A percentile compares a stretch with the other conserved stretches of the same genome.
These are phyloP conservation scores for Vitis labrusca DNA, from an alignment of 164 flowering plant genomes.

Conservation along the genomic window DNA sequence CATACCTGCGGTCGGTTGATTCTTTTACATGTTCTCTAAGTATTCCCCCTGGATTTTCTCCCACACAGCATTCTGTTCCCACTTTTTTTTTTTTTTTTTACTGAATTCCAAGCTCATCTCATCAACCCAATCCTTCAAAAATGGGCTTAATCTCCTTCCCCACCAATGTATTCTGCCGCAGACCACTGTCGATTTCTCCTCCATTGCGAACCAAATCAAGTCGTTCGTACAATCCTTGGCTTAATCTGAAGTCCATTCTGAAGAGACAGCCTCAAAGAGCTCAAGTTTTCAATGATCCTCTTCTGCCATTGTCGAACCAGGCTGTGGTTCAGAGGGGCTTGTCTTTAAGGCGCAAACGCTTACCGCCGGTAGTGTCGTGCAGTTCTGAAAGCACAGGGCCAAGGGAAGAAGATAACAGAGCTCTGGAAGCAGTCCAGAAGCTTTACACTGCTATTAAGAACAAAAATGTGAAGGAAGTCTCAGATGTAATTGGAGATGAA, in stretches of 20 bases:
- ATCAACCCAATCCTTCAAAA: no score
- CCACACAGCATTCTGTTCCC: no score
- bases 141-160: conserved; percentile 15
- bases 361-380: conserved; percentile 2
- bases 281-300: neutral
- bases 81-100: no score
- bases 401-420: conserved; percentile 35
- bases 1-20: no score
- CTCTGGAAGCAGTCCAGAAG: conserved; percentile 54
- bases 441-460: conserved; percentile 52
- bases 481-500: conserved; percentile 62
- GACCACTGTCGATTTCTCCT: neutral
- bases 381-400: conserved; percentile 16
- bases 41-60: no score
- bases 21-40: no score
- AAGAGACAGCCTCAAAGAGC: neutral
- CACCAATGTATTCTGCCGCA: conserved; percentile 3
- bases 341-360: conserved; percentile 12
- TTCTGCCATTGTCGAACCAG: conserved; percentile 1
- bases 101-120: no score
- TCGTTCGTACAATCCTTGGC: neutral
- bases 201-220: neutral
- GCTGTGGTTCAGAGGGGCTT: conserved; percentile 3
- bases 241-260: neutral
- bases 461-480: conserved; percentile 34